Conservation (phyloP, 1,139 yeast species). For the Blastobotrys petasosporus region DNA sequence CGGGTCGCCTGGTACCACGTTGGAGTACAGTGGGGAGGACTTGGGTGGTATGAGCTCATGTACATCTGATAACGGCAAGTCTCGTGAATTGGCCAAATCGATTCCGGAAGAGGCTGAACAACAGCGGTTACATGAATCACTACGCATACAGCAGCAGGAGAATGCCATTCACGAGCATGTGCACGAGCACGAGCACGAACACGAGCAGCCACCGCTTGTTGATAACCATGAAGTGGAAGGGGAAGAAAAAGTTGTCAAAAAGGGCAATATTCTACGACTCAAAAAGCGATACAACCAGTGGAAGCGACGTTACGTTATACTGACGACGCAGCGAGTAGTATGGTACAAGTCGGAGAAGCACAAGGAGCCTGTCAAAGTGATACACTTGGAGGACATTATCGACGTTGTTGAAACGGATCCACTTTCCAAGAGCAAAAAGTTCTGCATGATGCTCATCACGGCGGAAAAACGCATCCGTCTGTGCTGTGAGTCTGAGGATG, state of each 20-base stretch:
- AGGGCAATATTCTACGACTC: constrained; percentile 41
- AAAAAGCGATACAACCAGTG: constrained; percentile 44
- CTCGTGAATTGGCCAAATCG: no score
- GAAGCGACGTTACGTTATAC: constrained; percentile 41
- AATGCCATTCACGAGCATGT: not conserved
- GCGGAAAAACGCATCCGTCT: constrained; percentile 43
- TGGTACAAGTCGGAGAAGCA: constrained; percentile 38
- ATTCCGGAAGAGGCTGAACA: not conserved
- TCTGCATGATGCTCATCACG: constrained; percentile 47
- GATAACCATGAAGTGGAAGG: not conserved
- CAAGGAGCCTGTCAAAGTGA: constrained; percentile 30
- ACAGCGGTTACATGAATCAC: not conserved
- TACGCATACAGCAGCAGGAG: not conserved
- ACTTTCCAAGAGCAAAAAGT: constrained; percentile 38
- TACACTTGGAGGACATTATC: constrained; percentile 38
- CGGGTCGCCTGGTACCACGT: constrained; percentile 9
- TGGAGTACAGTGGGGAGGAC: constrained; percentile 9
- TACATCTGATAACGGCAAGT: constrained; percentile 1
- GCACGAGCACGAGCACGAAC: not conserved
- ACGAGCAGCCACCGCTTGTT: not conserved
- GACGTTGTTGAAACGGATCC: constrained; percentile 54
- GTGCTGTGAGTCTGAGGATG: constrained; percentile 44
- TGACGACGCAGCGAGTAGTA: constrained; percentile 40
- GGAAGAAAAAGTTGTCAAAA: constrained; percentile 39
- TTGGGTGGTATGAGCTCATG: constrained; percentile 9